phyloP scores from a whole-genome alignment of 495 filamentous ascomycete genomes.

The Penicillium maclennaniae region DNA sequence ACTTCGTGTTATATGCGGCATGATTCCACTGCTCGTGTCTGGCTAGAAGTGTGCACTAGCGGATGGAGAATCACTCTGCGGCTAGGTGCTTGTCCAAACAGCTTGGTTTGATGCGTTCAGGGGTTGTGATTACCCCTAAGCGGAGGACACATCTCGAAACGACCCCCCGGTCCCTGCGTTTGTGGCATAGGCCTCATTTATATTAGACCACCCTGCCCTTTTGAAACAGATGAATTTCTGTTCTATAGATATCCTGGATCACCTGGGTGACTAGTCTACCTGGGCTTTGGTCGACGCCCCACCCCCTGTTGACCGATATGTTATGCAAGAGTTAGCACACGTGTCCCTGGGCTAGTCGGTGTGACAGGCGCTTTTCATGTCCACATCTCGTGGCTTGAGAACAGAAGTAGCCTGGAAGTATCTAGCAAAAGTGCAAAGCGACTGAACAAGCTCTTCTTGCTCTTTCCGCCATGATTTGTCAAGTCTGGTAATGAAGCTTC shows the following conservation, averaged over 20 bases:
- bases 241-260: no score
- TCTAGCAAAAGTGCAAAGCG: neutral
- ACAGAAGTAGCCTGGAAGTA: neutral
- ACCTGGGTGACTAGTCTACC: no score
- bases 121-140: neutral
- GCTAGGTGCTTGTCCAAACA: neutral
- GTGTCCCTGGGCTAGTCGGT: neutral
- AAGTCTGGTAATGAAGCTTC: neutral
- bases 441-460: neutral
- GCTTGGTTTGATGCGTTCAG: neutral
- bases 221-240: no score
- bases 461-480: neutral
- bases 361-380: neutral
- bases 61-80: neutral
- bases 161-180: neutral
- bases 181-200: neutral
- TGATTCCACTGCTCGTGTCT: neutral
- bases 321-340: neutral
- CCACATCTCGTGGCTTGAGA: neutral
- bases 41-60: neutral
- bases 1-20: neutral
- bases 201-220: neutral
- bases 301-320: neutral
- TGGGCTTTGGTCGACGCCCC: no score
- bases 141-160: neutral